Conservation (phyloP, 768 basidiomycete genomes). For the Leccinum uliginosum region DNA sequence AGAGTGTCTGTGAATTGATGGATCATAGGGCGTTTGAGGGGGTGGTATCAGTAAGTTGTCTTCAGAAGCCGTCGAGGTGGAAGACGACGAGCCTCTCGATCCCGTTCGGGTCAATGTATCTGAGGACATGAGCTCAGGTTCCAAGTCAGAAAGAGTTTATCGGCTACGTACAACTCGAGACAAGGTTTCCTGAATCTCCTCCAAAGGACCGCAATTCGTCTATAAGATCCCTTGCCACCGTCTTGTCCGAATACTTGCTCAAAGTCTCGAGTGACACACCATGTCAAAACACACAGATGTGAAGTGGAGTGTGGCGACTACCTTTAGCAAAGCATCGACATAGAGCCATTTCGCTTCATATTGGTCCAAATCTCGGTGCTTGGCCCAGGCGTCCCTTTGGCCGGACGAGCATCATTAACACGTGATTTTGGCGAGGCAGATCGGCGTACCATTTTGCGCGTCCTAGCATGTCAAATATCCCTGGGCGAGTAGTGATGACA, state of each 20-base stretch:
- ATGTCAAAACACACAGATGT: not conserved
- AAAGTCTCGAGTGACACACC: slow-evolving; percentile 48
- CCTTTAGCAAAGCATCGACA: slow-evolving; percentile 84
- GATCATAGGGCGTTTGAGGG: slow-evolving; percentile 13
- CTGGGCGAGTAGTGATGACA: slow-evolving; percentile 72
- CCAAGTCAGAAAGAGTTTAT: not conserved
- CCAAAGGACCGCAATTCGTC: slow-evolving; percentile 74
- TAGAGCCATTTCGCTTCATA: slow-evolving; percentile 87
- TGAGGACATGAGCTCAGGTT: slow-evolving; percentile 8
- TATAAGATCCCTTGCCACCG: slow-evolving; percentile 67
- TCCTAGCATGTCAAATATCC: slow-evolving; percentile 87
- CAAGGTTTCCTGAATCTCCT: slow-evolving; percentile 61
- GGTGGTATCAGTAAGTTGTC: slow-evolving; percentile 21
- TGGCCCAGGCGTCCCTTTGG: slow-evolving; percentile 90
- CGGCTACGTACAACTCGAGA: slow-evolving; percentile 54
- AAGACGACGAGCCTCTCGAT: slow-evolving; percentile 59
- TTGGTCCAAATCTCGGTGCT: slow-evolving; percentile 76
- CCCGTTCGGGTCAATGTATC: slow-evolving; percentile 37
- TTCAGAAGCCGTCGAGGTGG: slow-evolving; percentile 58
- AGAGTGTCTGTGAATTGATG: slow-evolving; percentile 10
- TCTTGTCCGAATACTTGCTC: slow-evolving; percentile 79
- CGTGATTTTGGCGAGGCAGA: slow-evolving; percentile 12
- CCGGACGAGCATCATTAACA: slow-evolving; percentile 11
- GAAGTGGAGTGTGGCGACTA: slow-evolving; percentile 24
- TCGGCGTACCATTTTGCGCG: slow-evolving; percentile 81